A percentile compares a stretch with the other conserved stretches of the same genome.
phyloP scores from a whole-genome alignment of 2,329 filamentous ascomycete species.

The Pestalotiopsis sp. region DNA sequence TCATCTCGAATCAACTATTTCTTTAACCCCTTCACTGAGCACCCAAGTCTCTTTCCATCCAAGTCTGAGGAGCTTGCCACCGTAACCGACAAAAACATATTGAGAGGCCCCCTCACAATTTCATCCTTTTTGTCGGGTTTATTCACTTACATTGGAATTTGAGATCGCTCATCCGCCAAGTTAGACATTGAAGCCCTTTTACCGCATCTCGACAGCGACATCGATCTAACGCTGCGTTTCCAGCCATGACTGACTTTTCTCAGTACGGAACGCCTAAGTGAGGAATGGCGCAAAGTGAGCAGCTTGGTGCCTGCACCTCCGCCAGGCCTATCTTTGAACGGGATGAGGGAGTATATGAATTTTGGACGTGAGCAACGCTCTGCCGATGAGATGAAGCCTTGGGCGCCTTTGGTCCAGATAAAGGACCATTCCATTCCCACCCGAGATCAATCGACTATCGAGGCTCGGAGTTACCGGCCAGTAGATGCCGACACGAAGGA shows the following conservation, averaged over 20 bases:
- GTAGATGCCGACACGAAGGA: neutral
- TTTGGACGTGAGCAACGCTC: neutral
- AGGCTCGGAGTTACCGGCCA: constrained; percentile 1
- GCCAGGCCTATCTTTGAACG: neutral
- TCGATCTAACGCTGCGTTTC: neutral
- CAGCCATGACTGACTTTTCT: constrained; percentile 6
- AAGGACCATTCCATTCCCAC: constrained; percentile 1
- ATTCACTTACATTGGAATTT: neutral
- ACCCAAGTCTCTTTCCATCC: too few relatives aligned
- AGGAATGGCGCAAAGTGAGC: constrained; percentile 12
- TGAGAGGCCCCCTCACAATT: too few relatives aligned
- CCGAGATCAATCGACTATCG: neutral
- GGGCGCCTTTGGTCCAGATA: neutral
- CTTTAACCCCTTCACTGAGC: too few relatives aligned
- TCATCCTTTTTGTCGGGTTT: too few relatives aligned
- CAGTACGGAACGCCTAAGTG: constrained; percentile 6
- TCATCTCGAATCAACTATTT: too few relatives aligned
- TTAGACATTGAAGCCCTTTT: neutral
- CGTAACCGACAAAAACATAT: too few relatives aligned
- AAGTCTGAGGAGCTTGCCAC: too few relatives aligned
- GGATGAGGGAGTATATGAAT: constrained; percentile 1
- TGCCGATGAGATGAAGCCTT: constrained; percentile 7
- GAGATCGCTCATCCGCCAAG: neutral
- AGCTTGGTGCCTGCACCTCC: neutral
- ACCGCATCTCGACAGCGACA: neutral